phyloP scores from a whole-genome alignment of 495 filamentous ascomycete species.

The Bathelium albidoporum region DNA sequence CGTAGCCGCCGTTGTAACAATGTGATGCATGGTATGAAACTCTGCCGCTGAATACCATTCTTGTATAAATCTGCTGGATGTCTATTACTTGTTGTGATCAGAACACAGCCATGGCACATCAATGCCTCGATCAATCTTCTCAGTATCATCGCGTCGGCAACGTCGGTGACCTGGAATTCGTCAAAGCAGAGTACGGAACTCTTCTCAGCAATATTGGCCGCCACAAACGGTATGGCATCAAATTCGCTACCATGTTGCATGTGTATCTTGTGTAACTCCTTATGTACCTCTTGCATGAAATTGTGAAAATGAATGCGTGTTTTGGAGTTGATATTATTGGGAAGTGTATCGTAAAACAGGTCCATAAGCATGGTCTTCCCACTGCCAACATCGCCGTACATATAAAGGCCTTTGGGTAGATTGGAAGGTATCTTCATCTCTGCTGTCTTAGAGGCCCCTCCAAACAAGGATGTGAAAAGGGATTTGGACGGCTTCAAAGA shows the following conservation, averaged over 20 bases:
- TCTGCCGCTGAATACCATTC: constrained; percentile 92
- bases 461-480: constrained; percentile 66
- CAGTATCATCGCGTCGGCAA: constrained; percentile 97
- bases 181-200: constrained; percentile 91
- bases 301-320: constrained; percentile 98
- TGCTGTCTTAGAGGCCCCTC: constrained; percentile 31
- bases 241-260: constrained; percentile 81
- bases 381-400: constrained; percentile 94
- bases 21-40: constrained; percentile 90
- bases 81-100: constrained; percentile 94
- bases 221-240: constrained; percentile 85
- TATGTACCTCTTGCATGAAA: constrained; percentile 99
- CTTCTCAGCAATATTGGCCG: constrained; percentile 78
- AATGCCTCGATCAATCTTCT: constrained; percentile 76
- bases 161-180: constrained; percentile 98
- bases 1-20: constrained; percentile 72
- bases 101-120: constrained; percentile 91
- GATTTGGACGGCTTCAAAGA: constrained; percentile 53
- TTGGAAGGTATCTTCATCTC: constrained; percentile 43
- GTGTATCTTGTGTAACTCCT: constrained; percentile 80
- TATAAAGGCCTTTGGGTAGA: constrained; percentile 81
- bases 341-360: constrained; percentile 91
- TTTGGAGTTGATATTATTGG: constrained; percentile 66
- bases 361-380: constrained; percentile 99
- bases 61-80: constrained; percentile 95